Evolutionary conservation across 139 green algal genomes (phyloP).

Genomic region (Micractinium sp.): DNA sequence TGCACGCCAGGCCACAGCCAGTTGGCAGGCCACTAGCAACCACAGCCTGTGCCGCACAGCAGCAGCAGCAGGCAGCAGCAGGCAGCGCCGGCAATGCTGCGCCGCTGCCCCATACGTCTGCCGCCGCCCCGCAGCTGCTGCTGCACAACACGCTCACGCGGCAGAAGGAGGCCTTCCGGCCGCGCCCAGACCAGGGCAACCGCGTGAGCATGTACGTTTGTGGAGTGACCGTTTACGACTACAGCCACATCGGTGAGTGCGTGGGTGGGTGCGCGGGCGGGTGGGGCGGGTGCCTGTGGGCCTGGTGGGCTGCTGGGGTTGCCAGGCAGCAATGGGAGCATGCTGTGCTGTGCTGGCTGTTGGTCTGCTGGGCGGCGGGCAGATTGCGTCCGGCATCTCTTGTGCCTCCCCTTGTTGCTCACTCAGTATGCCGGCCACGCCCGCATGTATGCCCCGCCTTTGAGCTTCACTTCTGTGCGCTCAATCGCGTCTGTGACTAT

Average conservation of each 20-base stretch:
- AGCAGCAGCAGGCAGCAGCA: neutral
- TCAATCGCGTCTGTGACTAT: too few relatives aligned
- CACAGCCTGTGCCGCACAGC: neutral
- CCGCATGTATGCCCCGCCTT: too few relatives aligned
- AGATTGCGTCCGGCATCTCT: too few relatives aligned
- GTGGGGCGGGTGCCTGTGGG: neutral
- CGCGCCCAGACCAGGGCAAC: conserved; percentile 49
- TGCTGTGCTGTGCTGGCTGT: neutral
- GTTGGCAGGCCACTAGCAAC: neutral
- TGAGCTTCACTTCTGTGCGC: too few relatives aligned
- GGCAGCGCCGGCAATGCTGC: neutral
- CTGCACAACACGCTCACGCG: conserved; percentile 92
- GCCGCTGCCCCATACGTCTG: neutral
- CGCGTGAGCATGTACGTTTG: conserved; percentile 98
- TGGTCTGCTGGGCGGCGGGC: neutral
- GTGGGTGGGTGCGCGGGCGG: neutral
- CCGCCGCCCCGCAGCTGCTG: conserved; percentile 40
- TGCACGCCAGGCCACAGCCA: neutral
- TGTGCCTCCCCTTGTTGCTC: too few relatives aligned
- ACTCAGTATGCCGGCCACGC: too few relatives aligned
- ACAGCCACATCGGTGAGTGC: conserved; percentile 88
- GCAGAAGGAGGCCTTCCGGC: conserved; percentile 84
- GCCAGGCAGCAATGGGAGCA: neutral
- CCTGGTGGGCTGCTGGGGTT: neutral
- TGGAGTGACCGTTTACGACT: conserved; percentile 96